Base-by-base conservation (phyloP, 2,329 filamentous ascomycete genomes). In the Talaromyces amestolkiae region DNA sequence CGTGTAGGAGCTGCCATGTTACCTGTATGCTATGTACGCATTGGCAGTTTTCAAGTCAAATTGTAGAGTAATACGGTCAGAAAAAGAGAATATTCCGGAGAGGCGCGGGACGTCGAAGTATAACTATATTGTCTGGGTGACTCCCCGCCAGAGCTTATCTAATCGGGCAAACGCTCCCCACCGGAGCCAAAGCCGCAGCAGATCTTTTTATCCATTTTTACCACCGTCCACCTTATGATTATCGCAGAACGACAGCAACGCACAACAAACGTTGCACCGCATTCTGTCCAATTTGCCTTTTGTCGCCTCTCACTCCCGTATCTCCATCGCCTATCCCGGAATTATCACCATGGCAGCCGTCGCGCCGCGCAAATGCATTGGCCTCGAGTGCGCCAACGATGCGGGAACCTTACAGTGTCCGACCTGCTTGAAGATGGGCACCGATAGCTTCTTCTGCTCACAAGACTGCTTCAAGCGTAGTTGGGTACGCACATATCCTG, bases 381-480 rank as follows among this genome's bases (percentile, higher is more conserved):
- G 95, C 58, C 84, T 84, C 66, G 92, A 96, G 78, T 99, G 95
- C 83, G 84, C 86, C 47, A 97, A 97, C 69, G 89, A 94, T 69
- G 93, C 93, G 65, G 89, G 92, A 67, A 84, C 89, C 63, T 82
- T 99, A 56, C 93, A 98, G 79, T 99, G 95, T 79, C 95, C 95
- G 63, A 98, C 92, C 59, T 99, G 95, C 77, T 85, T 97, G 74
- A 97, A 97, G 81, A 83, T 93, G 53, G 91, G 90, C 63, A 89
- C 93, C 76, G 92, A 95, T 74, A 96, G 92, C 82, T 97, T 89
- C 81, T 99, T 98, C 82, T 99, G 95, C 83, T 93, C 93, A 33
- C 95, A 99, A 79, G 95, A 98, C 72, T 99, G 95, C 84, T 99
- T 99, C 82, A 98, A 97, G 85, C 90, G 89, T 79, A 99, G 93